These are phyloP conservation scores for Tinospora cordifolia DNA, from an alignment of 164 flowering plant species.

Conservation along the genomic window DNA sequence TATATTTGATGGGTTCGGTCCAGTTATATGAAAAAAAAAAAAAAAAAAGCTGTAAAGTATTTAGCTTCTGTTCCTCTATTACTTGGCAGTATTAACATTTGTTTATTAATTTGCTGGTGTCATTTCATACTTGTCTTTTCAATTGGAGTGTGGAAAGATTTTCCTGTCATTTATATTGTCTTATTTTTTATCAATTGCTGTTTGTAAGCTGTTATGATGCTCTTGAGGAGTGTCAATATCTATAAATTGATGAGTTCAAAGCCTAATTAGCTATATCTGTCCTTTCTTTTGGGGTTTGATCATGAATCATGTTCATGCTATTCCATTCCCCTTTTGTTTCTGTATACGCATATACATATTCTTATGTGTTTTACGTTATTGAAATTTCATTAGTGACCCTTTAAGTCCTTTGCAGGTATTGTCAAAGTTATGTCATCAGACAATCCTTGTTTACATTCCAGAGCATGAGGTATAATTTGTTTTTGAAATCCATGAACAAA, in stretches of 20 bases:
- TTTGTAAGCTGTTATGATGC: background rate
- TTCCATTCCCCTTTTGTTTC: background rate
- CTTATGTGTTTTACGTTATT: background rate
- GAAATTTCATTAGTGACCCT: constrained; percentile 7
- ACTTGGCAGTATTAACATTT: background rate
- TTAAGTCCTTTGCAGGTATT: constrained; percentile 44
- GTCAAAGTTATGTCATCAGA: constrained; percentile 71
- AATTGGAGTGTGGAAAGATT: too few species aligned
- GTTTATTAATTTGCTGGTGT: background rate
- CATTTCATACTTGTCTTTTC: too few species aligned
- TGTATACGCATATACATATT: too few species aligned
- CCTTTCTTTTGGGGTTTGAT: background rate
- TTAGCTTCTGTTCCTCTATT: too few species aligned
- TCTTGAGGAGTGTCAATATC: background rate
- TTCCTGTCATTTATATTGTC: too few species aligned
- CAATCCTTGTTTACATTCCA: constrained; percentile 76
- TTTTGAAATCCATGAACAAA: too few species aligned
- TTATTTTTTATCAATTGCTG: too few species aligned
- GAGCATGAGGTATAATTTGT: constrained; percentile 63
- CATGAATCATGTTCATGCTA: background rate
- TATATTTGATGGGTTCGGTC: too few species aligned
- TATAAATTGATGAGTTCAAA: background rate
- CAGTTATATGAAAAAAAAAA: too few species aligned
- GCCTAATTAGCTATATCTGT: background rate
- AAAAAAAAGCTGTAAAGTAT: too few species aligned